Conservation (phyloP, 106 monocot species). For the Cymbidium sinense region DNA sequence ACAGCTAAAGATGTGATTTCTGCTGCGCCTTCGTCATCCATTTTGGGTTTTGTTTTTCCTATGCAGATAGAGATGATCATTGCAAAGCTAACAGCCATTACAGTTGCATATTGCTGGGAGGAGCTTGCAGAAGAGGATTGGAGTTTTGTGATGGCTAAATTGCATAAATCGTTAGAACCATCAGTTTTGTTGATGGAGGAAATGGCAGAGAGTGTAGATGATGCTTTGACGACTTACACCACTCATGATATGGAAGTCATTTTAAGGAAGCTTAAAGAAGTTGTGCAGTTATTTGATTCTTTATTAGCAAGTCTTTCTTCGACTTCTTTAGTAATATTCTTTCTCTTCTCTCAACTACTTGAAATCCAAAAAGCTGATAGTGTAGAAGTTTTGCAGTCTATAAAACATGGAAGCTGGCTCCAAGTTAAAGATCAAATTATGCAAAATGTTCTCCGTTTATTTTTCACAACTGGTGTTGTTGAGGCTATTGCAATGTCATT, state of each 20-base stretch:
- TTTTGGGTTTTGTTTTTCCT: slow-evolving; percentile 8
- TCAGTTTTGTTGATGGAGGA: slow-evolving; percentile 79
- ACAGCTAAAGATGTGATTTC: slow-evolving; percentile 7
- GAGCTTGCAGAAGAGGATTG: slow-evolving; percentile 82
- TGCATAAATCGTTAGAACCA: slow-evolving; percentile 51
- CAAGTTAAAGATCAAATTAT: slow-evolving; percentile 36
- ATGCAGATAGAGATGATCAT: slow-evolving; percentile 31
- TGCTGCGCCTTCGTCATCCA: slow-evolving; percentile 6
- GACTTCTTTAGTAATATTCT: slow-evolving; percentile 48
- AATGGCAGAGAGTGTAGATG: slow-evolving; percentile 63
- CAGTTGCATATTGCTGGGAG: slow-evolving; percentile 82
- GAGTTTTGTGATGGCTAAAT: slow-evolving; percentile 52
- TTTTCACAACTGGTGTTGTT: slow-evolving; percentile 63
- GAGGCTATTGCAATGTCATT: slow-evolving; percentile 69
- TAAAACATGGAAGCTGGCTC: slow-evolving; percentile 29
- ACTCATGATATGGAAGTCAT: slow-evolving; percentile 18
- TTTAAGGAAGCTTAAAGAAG: slow-evolving; percentile 40
- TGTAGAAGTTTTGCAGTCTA: slow-evolving; percentile 14
- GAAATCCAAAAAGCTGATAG: slow-evolving; percentile 28
- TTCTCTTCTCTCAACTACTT: slow-evolving; percentile 31
- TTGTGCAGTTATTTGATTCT: slow-evolving; percentile 42
- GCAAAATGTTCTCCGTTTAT: slow-evolving; percentile 65
- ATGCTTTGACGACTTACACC: slow-evolving; percentile 21
- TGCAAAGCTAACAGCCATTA: slow-evolving; percentile 59
- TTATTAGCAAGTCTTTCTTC: slow-evolving; percentile 35